Evolutionary conservation across 2,329 filamentous ascomycete genomes (phyloP).

Genomic region (Arthrocladium fulminans): DNA sequence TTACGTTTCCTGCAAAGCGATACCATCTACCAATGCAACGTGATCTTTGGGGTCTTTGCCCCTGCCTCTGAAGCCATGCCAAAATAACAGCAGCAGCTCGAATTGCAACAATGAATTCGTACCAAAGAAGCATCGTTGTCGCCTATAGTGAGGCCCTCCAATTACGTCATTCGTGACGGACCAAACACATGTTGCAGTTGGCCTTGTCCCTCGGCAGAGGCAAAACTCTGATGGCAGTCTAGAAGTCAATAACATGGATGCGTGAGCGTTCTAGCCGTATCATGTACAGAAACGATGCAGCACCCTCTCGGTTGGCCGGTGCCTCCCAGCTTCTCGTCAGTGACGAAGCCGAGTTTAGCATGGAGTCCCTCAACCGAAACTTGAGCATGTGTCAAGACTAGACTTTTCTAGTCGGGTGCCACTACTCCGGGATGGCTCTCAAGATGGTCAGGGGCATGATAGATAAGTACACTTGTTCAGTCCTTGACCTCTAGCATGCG

Average conservation of each 20-base stretch:
- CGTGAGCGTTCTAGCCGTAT: no score
- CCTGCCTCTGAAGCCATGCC: neutral
- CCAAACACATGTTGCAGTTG: neutral
- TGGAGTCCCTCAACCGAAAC: constrained; percentile 56
- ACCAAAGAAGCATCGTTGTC: no score
- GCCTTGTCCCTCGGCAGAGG: neutral
- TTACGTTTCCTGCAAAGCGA: neutral
- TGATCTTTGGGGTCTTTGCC: constrained; percentile 39
- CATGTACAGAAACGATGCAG: no score
- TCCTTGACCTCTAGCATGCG: constrained; percentile 55
- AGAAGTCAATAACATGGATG: no score
- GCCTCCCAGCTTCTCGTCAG: constrained; percentile 62
- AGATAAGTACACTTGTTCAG: constrained; percentile 59
- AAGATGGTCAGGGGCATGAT: constrained; percentile 61
- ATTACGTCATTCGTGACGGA: neutral
- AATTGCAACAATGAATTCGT: neutral
- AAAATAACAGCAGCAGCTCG: neutral
- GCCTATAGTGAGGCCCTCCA: neutral
- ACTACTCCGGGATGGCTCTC: constrained; percentile 46
- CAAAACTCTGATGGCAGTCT: no score
- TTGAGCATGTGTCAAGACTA: constrained; percentile 75
- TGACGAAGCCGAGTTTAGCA: constrained; percentile 61
- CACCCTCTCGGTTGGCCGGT: no score
- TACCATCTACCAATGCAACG: constrained; percentile 51
- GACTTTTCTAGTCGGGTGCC: constrained; percentile 54